Percentiles rank a stretch among this genome's conserved stretches.
Conservation (phyloP, 306 rosid genomes). For the Aeschynomene evenia region DNA sequence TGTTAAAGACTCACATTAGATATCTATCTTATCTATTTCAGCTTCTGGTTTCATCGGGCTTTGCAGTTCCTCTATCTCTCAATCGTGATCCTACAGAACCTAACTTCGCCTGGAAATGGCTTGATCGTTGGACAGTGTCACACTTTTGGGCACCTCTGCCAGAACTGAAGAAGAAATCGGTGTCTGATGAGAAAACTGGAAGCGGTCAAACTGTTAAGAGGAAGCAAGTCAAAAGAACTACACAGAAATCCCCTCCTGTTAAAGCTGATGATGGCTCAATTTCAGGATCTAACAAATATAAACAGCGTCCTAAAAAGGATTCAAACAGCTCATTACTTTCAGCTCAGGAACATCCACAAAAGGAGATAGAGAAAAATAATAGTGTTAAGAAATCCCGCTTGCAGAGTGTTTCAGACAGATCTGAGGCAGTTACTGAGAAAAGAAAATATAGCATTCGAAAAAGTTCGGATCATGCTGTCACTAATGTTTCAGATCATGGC, state of each 20-base stretch:
- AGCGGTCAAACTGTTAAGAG: slow-evolving; percentile 32
- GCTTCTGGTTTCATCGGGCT: slow-evolving; percentile 52
- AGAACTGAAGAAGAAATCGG: slow-evolving; percentile 19
- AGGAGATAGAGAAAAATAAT: slow-evolving; percentile 44
- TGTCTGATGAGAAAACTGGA: slow-evolving; percentile 29
- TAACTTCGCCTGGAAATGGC: slow-evolving; percentile 45
- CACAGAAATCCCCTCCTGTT: slow-evolving; percentile 34
- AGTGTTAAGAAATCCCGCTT: slow-evolving; percentile 33
- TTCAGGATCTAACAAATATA: slow-evolving; percentile 36
- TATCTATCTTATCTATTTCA: slow-evolving; percentile 30
- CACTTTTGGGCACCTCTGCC: slow-evolving; percentile 51
- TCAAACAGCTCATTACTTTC: slow-evolving; percentile 27
- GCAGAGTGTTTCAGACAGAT: slow-evolving; percentile 36
- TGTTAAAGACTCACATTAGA: slow-evolving; percentile 16
- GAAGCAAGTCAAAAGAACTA: slow-evolving; percentile 41
- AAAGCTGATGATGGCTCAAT: slow-evolving; percentile 31
- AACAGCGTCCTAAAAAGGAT: slow-evolving; percentile 38
- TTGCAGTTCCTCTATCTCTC: slow-evolving; percentile 39
- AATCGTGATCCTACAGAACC: slow-evolving; percentile 38
- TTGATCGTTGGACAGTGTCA: slow-evolving; percentile 53
- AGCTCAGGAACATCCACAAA: slow-evolving; percentile 40
- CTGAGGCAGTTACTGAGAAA: slow-evolving; percentile 42
- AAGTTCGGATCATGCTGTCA: slow-evolving; percentile 25
- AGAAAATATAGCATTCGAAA: slow-evolving; percentile 34
- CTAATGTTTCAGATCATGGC: slow-evolving; percentile 38